Evolutionary conservation across 495 filamentous ascomycete species (phyloP).

Genomic region (Melanomma pulvis-pyrius): DNA sequence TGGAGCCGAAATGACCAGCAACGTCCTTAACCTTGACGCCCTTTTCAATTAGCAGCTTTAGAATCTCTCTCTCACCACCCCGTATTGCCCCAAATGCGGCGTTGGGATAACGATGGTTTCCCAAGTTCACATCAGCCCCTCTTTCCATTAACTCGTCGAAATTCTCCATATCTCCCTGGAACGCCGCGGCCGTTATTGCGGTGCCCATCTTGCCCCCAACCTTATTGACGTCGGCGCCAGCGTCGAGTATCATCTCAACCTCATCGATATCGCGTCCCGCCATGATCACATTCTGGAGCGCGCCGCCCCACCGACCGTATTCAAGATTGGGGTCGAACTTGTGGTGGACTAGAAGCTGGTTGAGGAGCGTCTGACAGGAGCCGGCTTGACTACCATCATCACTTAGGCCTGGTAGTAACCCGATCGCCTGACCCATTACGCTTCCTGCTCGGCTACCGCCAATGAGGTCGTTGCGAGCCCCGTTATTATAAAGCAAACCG

Average conservation of each 20-base stretch:
- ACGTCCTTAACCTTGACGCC: neutral
- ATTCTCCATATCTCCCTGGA: neutral
- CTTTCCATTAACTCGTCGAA: neutral
- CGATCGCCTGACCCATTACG: neutral
- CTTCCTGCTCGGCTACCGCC: neutral
- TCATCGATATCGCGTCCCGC: neutral
- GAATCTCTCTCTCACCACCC: neutral
- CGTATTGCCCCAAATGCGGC: neutral
- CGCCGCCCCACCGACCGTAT: neutral
- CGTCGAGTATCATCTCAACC: neutral
- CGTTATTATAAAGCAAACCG: neutral
- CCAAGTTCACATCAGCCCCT: neutral
- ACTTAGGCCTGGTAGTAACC: neutral
- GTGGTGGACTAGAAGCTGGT: neutral
- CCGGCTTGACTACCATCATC: neutral
- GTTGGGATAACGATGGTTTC: neutral
- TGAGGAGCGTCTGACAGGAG: neutral
- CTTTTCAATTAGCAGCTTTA: slow-evolving; percentile 1
- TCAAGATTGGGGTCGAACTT: neutral
- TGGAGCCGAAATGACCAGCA: neutral
- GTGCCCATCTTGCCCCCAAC: neutral
- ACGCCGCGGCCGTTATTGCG: neutral
- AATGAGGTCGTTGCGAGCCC: neutral
- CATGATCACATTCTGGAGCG: neutral
- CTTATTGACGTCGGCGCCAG: neutral